phyloP scores from a whole-genome alignment of 352 stramenopile genomes.

The Saprolegnia parasitica region DNA sequence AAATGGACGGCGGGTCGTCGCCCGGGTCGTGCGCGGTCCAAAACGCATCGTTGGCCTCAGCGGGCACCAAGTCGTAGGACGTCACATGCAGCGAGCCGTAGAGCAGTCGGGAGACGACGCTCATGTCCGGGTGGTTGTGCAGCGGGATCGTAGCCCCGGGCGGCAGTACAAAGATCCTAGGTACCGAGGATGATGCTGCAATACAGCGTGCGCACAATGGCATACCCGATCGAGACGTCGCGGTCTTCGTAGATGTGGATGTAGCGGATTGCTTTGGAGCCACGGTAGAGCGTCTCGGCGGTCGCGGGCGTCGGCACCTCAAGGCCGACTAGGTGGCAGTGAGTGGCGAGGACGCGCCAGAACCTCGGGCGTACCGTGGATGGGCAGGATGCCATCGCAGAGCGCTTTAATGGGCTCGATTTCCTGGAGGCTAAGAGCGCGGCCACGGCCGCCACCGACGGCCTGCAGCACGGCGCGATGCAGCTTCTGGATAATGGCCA shows the following conservation, averaged over 20 bases:
- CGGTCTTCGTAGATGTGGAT: constrained; percentile 79
- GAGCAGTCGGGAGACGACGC: constrained; percentile 73
- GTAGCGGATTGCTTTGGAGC: constrained; percentile 50
- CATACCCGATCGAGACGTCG: constrained; percentile 73
- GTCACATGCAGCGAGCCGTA: constrained; percentile 65
- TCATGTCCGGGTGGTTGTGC: constrained; percentile 83
- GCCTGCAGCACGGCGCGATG: constrained; percentile 23
- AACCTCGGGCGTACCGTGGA: constrained; percentile 45
- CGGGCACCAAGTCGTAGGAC: constrained; percentile 59
- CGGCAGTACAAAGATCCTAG: constrained; percentile 78
- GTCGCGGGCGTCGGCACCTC: constrained; percentile 36
- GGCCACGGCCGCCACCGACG: not conserved
- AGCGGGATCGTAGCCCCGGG: constrained; percentile 66
- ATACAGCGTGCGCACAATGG: not conserved
- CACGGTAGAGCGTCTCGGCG: constrained; percentile 11
- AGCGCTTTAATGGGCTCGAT: constrained; percentile 62
- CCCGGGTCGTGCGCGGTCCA: constrained; percentile 5
- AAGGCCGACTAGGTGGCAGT: constrained; percentile 44
- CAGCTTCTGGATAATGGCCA: constrained; percentile 25
- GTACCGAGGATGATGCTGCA: not conserved
- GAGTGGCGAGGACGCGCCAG: not conserved
- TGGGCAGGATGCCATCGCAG: constrained; percentile 59
- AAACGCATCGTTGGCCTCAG: constrained; percentile 37
- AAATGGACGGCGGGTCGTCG: not conserved
- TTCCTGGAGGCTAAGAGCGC: constrained; percentile 35